phyloP scores from a whole-genome alignment of 2,329 filamentous ascomycete species.

The Beauveria sp. region DNA sequence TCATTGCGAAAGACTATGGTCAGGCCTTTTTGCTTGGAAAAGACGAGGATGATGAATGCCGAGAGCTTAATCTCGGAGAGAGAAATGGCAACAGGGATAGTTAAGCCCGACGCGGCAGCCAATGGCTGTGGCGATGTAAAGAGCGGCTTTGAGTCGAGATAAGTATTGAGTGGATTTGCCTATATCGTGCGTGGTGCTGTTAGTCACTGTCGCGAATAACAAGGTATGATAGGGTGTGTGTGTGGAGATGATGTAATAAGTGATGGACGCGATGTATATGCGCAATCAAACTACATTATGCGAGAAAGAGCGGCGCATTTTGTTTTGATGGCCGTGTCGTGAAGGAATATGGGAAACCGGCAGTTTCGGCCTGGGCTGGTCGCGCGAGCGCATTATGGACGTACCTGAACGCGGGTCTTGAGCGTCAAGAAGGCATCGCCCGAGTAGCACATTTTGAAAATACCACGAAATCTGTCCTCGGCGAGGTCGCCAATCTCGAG shows the following conservation, averaged over 20 bases:
- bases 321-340: neutral
- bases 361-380: neutral
- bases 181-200: conserved; percentile 24
- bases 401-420: conserved; percentile 86
- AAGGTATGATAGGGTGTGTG: neutral
- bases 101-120: conserved; percentile 83
- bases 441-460: conserved; percentile 98
- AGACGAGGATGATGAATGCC: conserved; percentile 95
- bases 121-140: conserved; percentile 92
- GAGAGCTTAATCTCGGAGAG: conserved; percentile 92
- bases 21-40: conserved; percentile 93
- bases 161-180: conserved; percentile 96
- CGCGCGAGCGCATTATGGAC: conserved; percentile 24
- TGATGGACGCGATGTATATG: neutral
- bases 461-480: conserved; percentile 92
- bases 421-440: conserved; percentile 93
- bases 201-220: conserved; percentile 1
- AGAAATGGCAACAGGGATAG: conserved; percentile 95
- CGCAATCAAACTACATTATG: conserved; percentile 7
- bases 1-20: conserved; percentile 98
- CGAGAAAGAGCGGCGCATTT: neutral
- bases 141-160: conserved; percentile 79
- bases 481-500: conserved; percentile 95
- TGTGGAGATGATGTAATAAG: conserved; percentile 3
- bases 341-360: neutral